These are phyloP conservation scores for Penicillium polonicum DNA, from an alignment of 2,329 filamentous ascomycete genomes.

Conservation along the genomic window DNA sequence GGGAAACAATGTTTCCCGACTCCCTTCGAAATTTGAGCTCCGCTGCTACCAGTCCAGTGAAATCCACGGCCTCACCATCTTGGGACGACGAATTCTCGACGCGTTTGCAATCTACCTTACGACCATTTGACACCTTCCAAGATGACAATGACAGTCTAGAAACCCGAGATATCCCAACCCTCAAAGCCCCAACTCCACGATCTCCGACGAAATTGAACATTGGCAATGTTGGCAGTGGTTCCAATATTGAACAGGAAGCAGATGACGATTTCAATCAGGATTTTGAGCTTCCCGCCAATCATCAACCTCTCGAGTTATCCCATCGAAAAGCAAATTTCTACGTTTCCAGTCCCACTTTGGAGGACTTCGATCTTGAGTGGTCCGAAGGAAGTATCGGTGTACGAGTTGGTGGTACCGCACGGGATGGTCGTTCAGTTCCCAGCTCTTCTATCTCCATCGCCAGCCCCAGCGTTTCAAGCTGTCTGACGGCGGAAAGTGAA, in stretches of 20 bases:
- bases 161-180: slow-evolving; percentile 64
- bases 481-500: slow-evolving; percentile 86
- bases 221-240: slow-evolving; percentile 27
- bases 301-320: slow-evolving; percentile 62
- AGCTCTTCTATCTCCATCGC: slow-evolving; percentile 86
- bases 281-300: slow-evolving; percentile 67
- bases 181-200: slow-evolving; percentile 64
- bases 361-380: slow-evolving; percentile 83
- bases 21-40: slow-evolving; percentile 65
- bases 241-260: slow-evolving; percentile 43
- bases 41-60: slow-evolving; percentile 40
- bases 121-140: slow-evolving; percentile 62
- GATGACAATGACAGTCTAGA: slow-evolving; percentile 62
- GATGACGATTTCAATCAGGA: slow-evolving; percentile 73
- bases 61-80: slow-evolving; percentile 29
- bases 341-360: slow-evolving; percentile 60
- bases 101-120: slow-evolving; percentile 54
- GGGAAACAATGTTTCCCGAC: slow-evolving; percentile 64
- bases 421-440: slow-evolving; percentile 74
- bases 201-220: slow-evolving; percentile 53
- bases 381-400: slow-evolving; percentile 91
- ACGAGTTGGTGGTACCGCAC: slow-evolving; percentile 79
- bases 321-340: slow-evolving; percentile 60
- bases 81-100: slow-evolving; percentile 45
- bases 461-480: slow-evolving; percentile 90